phyloP scores from a whole-genome alignment of 192 early-diverging fungal species.

The Backusella liffmaniae region DNA sequence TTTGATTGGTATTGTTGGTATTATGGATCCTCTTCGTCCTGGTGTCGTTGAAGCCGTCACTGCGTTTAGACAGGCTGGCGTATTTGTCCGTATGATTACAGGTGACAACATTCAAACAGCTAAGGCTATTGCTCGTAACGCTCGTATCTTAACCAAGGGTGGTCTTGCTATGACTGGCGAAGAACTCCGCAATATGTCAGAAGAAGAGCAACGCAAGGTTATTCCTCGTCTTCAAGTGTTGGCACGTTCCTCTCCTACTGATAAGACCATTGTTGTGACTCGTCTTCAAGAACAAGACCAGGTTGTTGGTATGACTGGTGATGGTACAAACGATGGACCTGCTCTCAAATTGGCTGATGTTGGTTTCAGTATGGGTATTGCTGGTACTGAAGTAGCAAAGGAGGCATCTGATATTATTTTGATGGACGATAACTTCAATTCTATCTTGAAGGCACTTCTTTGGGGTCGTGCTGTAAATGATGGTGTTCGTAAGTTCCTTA shows the following conservation, averaged over 20 bases:
- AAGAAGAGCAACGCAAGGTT: slow-evolving; percentile 61
- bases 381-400: slow-evolving; percentile 84
- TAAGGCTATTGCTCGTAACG: slow-evolving; percentile 81
- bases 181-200: slow-evolving; percentile 70
- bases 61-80: slow-evolving; percentile 77
- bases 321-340: slow-evolving; percentile 85
- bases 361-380: slow-evolving; percentile 92
- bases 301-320: slow-evolving; percentile 78
- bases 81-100: slow-evolving; percentile 88
- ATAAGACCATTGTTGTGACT: slow-evolving; percentile 85
- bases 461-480: slow-evolving; percentile 85
- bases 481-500: slow-evolving; percentile 82
- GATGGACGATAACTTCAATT: slow-evolving; percentile 90
- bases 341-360: slow-evolving; percentile 88
- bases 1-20: slow-evolving; percentile 78
- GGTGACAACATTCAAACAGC: slow-evolving; percentile 89
- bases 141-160: slow-evolving; percentile 77
- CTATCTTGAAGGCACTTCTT: slow-evolving; percentile 71
- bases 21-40: slow-evolving; percentile 85
- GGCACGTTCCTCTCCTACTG: slow-evolving; percentile 84
- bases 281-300: slow-evolving; percentile 69
- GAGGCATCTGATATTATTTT: slow-evolving; percentile 80
- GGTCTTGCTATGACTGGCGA: slow-evolving; percentile 78
- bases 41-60: slow-evolving; percentile 75
- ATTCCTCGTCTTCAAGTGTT: slow-evolving; percentile 79